phyloP scores from a whole-genome alignment of 169 alveolate species.

The Plasmodium gaboni region DNA sequence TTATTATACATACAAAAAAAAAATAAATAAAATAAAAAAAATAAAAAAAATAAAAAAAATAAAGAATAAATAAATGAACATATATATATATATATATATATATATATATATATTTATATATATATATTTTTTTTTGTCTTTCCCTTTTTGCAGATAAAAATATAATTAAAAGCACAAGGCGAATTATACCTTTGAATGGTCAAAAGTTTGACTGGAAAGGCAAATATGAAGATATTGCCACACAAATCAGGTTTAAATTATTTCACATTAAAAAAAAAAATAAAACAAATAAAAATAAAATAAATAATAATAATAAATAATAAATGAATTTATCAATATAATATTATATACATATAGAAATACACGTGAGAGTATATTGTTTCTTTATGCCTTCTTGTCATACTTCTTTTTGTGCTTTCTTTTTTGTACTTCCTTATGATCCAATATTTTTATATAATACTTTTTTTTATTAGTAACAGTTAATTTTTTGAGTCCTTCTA shows the following conservation, averaged over 20 bases:
- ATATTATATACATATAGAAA: no score
- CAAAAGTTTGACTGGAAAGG: conserved; percentile 68
- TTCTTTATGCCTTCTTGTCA: no score
- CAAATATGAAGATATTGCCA: conserved; percentile 53
- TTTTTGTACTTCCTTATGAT: conserved; percentile 38
- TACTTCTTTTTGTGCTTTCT: conserved; percentile 7
- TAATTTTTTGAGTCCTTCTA: conserved; percentile 55
- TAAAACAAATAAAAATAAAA: no score
- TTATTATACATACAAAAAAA: neutral
- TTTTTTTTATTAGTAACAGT: conserved; percentile 69
- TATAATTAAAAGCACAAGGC: conserved; percentile 37
- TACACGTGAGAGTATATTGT: no score
- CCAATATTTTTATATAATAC: conserved; percentile 56
- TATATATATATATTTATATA: conserved; percentile 1
- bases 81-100: neutral
- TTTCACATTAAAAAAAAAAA: neutral
- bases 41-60: neutral
- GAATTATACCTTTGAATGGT: conserved; percentile 66
- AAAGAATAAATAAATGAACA: neutral
- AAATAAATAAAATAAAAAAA: neutral
- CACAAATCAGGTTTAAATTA: conserved; percentile 39
- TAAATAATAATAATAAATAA: neutral
- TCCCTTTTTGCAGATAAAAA: conserved; percentile 26
- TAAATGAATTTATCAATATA: no score
- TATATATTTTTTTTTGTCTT: neutral